These are phyloP conservation scores for Saturnispora dispora DNA, from an alignment of 805 yeast species.

Conservation along the genomic window DNA sequence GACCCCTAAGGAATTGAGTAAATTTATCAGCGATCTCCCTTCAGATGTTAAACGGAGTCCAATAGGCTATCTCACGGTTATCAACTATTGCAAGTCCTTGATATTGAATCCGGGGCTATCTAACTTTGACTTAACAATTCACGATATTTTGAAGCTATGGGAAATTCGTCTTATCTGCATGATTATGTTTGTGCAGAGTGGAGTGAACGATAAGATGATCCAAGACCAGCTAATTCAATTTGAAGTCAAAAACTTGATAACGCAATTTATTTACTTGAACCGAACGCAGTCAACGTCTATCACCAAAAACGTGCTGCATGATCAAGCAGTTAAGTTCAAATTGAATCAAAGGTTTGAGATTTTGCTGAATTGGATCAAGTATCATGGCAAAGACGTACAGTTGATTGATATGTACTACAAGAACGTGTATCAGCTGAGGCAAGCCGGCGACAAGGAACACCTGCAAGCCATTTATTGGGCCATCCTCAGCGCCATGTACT, in stretches of 20 bases:
- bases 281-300: slow-evolving; percentile 6
- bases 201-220: slow-evolving; percentile 18
- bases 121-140: slow-evolving; percentile 11
- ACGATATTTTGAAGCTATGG: slow-evolving; percentile 37
- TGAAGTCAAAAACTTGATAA: slow-evolving; percentile 22
- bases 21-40: not conserved
- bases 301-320: slow-evolving; percentile 6
- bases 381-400: slow-evolving; percentile 31
- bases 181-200: slow-evolving; percentile 13
- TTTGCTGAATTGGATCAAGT: slow-evolving; percentile 33
- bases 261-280: slow-evolving; percentile 19
- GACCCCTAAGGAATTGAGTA: slow-evolving; percentile 1
- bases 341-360: slow-evolving; percentile 18
- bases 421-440: slow-evolving; percentile 27
- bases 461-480: slow-evolving; percentile 1
- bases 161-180: slow-evolving; percentile 25
- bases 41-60: not conserved
- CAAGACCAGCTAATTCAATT: slow-evolving; percentile 21
- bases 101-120: slow-evolving; percentile 20
- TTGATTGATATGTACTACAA: slow-evolving; percentile 37
- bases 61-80: slow-evolving; percentile 17
- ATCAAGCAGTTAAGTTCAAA: slow-evolving; percentile 15
- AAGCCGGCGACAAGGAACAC: slow-evolving; percentile 12
- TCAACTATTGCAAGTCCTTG: slow-evolving; percentile 23
- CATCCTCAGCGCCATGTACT: not conserved